Base-by-base conservation (phyloP, 352 stramenopile species). In the Phytopythium cucurbitacearum region DNA sequence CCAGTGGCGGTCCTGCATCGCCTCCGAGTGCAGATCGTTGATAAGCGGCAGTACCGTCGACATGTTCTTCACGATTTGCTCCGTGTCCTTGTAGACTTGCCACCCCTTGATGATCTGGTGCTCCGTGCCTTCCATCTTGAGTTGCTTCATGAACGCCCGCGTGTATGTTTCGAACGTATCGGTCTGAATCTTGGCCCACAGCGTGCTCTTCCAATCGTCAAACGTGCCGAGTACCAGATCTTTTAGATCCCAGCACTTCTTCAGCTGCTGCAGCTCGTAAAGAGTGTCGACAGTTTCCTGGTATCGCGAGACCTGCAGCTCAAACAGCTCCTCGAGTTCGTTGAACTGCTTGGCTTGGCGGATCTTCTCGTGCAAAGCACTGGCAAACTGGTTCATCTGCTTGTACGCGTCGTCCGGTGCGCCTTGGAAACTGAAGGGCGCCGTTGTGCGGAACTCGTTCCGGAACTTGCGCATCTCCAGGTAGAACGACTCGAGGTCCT, bases 1-100 rank as follows among this genome's bases (percentile, higher is more conserved):
- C 95, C 95, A 98, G 71, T 98, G 95, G 4, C 95, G 87, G 45
- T 95, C 70, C 51, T 97, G 86, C 78, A 98, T 98, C 32, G 93
- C 87, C 52, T 97, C 85, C 1, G 89, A 97, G 70, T 98, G 94
- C 37, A 98, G 71, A 50, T 98, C 95, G 51, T 97, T 97, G 62
- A 98, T 96, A 11, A 98, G 65, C 6, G 85, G 84, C 7, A 95
- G 46, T 2, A 95, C 85, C 0, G 76, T 82, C 34, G 82, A 66
- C 85, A 94, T 94, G 54, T 95, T 93, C 62, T 94, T 95, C 13
- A 91, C 85, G 7, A 92, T 65, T 56, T 92, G 76, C 48, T 95
- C 84, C 0, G 78, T 86, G 50, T 95, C 85, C 46, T 93, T 92
- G 68, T 92, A 93, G 8, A 91, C 84, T 58, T 94, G 83, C 85